A percentile compares a stretch with the other conserved stretches of the same genome.
Evolutionary conservation across 2,329 filamentous ascomycete genomes (phyloP).

Genomic region (Cladosporium sp.): DNA sequence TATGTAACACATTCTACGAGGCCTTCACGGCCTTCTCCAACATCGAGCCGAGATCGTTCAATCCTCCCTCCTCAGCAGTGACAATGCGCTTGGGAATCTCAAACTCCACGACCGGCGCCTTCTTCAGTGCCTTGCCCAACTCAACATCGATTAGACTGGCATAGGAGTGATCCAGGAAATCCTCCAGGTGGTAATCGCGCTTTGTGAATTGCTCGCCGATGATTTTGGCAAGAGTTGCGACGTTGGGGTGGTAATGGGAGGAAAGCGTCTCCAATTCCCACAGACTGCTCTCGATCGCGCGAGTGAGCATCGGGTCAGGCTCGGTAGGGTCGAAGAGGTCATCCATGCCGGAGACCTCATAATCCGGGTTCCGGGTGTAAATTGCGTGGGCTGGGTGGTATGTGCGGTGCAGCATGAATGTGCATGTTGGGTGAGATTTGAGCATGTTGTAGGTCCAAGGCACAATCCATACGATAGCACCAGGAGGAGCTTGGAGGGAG

Average conservation of each 20-base stretch:
- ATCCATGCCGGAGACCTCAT: conserved; percentile 55
- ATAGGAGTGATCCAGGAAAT: conserved; percentile 95
- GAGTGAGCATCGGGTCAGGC: conserved; percentile 75
- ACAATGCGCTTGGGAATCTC: conserved; percentile 88
- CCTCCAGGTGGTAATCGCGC: conserved; percentile 88
- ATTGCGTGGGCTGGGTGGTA: conserved; percentile 30
- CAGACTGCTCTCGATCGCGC: conserved; percentile 83
- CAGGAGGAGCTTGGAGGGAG: conserved; percentile 80
- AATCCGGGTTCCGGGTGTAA: conserved; percentile 21
- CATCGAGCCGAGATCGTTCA: conserved; percentile 24
- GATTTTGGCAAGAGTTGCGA: conserved; percentile 88
- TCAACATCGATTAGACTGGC: conserved; percentile 80
- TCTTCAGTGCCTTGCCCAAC: conserved; percentile 76
- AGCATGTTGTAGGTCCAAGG: conserved; percentile 96
- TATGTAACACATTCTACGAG: conserved; percentile 3
- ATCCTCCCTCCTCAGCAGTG: conserved; percentile 30
- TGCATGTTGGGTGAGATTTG: conserved; percentile 81
- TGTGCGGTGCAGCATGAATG: conserved; percentile 89
- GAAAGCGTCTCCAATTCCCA: conserved; percentile 94
- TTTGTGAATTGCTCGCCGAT: conserved; percentile 97
- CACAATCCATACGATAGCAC: conserved; percentile 80
- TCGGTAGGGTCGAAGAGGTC: conserved; percentile 78
- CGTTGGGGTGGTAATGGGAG: conserved; percentile 93
- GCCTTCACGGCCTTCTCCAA: conserved; percentile 24
- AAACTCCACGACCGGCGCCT: conserved; percentile 82